Base-by-base conservation (phyloP, 176 grass and related monocot genomes). In the Zoysia japonica region DNA sequence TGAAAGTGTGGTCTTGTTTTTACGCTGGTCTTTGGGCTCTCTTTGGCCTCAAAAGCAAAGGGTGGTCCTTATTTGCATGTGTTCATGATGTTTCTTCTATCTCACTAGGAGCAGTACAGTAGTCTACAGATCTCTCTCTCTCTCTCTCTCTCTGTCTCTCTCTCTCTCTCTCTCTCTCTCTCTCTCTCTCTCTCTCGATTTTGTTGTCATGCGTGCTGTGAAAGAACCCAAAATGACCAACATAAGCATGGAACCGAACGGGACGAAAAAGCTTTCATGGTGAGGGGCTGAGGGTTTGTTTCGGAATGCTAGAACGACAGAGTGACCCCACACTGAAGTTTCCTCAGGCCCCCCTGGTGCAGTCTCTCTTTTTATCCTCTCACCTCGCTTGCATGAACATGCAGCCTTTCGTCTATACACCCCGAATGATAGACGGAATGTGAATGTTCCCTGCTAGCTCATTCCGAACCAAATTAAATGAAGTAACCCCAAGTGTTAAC, bases 1-100 rank as follows among this genome's bases (percentile, higher is more conserved):
- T 63, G 87, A 96, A 96, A 96, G 87, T 82, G 69, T 90, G 83
- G 83, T 86, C 88, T 90, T 97, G 93, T 97, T 86, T 88, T 85
- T 87, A 93, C 88, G 75, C 66, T 90, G 85, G 90, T 88, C 86
- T 83, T 92, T 88, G 87, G 59, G 63, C 84, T 80, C 74, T 74
- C 82, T 88, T 28, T 91, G 82, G 81, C 76, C 86, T 88, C 51
- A 59, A 87, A 91, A 87, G 71, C 70, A 81, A 94, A 94, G 83
- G 73, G 86, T 94, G 86, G 91, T 91, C 88, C 88, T 94, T 79
- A 86, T 87, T 85, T 93, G 80, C 77, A 87, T 80, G 80, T 91
- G 69, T 88, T 91, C 85, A 94, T 86, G 80, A 87, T 88, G 88
- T 91, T 86, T 77, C 78, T 77, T 87, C 75, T 65, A 71, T 87